Conservation (phyloP, 768 basidiomycete species). For the Zangia roseola region DNA sequence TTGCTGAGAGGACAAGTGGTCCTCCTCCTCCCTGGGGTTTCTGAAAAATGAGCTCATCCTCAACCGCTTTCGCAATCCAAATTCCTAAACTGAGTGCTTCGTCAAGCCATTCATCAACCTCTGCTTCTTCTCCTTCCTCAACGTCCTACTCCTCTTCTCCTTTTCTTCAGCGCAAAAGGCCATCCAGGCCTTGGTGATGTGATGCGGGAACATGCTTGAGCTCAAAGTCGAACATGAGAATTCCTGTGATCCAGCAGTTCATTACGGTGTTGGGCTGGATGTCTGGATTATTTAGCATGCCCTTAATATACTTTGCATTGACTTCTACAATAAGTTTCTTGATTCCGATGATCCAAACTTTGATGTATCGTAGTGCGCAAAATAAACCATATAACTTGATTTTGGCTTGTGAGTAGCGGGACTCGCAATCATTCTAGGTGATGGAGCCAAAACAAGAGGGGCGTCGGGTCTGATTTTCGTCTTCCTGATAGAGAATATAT, state of each 20-base stretch:
- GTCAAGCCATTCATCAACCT: slow-evolving; percentile 22
- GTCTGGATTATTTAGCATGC: slow-evolving; percentile 38
- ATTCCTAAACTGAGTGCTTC: slow-evolving; percentile 9
- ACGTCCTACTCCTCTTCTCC: slow-evolving; percentile 19
- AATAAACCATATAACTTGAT: slow-evolving; percentile 31
- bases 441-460: slow-evolving; percentile 40
- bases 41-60: not conserved
- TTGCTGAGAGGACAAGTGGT: not conserved
- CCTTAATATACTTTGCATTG: slow-evolving; percentile 40
- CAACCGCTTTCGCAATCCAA: not conserved
- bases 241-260: slow-evolving; percentile 28
- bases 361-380: slow-evolving; percentile 18
- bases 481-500: slow-evolving; percentile 30
- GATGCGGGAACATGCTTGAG: slow-evolving; percentile 30
- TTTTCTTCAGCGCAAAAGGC: slow-evolving; percentile 22
- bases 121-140: slow-evolving; percentile 15
- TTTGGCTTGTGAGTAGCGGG: slow-evolving; percentile 19
- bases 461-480: slow-evolving; percentile 8
- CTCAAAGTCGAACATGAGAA: slow-evolving; percentile 31
- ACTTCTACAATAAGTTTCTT: slow-evolving; percentile 37
- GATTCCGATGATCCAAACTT: slow-evolving; percentile 30
- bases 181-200: slow-evolving; percentile 29
- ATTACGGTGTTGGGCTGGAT: slow-evolving; percentile 32
- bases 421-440: slow-evolving; percentile 27
- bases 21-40: not conserved